Evolutionary conservation across 1,284 basidiomycete species (phyloP), one percentile per base, ranked within the genome.

Genomic region (Cerrena zonata): DNA sequence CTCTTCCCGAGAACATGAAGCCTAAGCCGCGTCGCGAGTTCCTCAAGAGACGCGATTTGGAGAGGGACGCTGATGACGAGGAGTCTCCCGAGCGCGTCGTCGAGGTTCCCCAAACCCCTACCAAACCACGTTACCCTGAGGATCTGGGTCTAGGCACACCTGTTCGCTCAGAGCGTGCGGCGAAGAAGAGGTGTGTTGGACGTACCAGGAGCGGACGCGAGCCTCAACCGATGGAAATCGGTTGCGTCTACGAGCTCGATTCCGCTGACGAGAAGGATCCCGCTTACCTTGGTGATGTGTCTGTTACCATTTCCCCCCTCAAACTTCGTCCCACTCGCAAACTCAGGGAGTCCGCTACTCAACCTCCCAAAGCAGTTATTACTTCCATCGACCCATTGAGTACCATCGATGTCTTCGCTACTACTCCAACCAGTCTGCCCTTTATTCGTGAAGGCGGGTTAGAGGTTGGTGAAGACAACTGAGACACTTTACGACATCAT

Each of bases 1-100:
- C 80, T 1, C 60, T 83, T 21, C 43, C 49, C 15, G 42, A 45
- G n/a, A 11, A 21, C 18, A 11, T 45, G 22, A 50, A 36, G 38
- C 23, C 37, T 11, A 25, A 24, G 15, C 45, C 19, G 10, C 18
- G 42, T 11, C 5, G 30, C 40, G 45, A 37, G 21, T 41, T 7
- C 15, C 5, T 39, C 10, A 23, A 30, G 19, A 48, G 40, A 19
- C 24, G 12, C 26, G 40, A n/a, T 36, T 19, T 21, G 41, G 39
- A 42, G 5, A 12, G 15, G 13, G 39, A 40, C 39, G 22, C 27
- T 13, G 45, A 46, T 11, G 27, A 46, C 22, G 46, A 47, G 36
- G 27, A 39, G 5, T 15, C 15, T 10, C 10, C 7, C 18, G 10
- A 19, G 7, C 10, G 5, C 19, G 24, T 7, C 5, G 22, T 23